Conservation (phyloP, 2,329 filamentous ascomycete species). For the Fusarium sp. region DNA sequence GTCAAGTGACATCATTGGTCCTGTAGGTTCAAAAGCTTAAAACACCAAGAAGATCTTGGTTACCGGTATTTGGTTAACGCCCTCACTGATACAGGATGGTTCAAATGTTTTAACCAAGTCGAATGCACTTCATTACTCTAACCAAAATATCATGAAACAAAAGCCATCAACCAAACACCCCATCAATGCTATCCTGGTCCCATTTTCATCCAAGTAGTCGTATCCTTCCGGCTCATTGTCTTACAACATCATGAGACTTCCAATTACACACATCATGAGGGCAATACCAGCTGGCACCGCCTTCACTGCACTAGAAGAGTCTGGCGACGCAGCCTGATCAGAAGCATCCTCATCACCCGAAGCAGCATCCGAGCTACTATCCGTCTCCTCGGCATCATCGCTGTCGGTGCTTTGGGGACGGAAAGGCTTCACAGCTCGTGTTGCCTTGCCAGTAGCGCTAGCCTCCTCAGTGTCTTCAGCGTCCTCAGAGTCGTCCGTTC, state of each 20-base stretch:
- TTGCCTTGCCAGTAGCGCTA: neutral
- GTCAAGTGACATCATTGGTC: neutral
- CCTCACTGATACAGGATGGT: neutral
- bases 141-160: neutral
- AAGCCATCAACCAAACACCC: slow-evolving; percentile 7
- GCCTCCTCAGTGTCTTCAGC: neutral
- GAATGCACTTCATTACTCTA: neutral
- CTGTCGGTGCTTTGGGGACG: slow-evolving; percentile 6
- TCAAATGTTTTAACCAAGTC: neutral
- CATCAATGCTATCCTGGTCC: slow-evolving; percentile 7
- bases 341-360: slow-evolving; percentile 1
- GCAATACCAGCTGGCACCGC: slow-evolving; percentile 2
- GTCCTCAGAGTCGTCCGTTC: neutral
- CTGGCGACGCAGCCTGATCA: neutral
- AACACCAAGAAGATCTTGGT: too few relatives aligned
- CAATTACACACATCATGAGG: slow-evolving; percentile 31
- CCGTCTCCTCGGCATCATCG: slow-evolving; percentile 16
- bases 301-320: neutral
- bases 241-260: slow-evolving; percentile 28
- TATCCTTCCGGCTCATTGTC: neutral
- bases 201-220: neutral
- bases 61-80: too few relatives aligned
- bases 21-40: neutral
- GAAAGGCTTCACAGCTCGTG: slow-evolving; percentile 31
- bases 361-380: neutral